phyloP scores from a whole-genome alignment of 2,329 filamentous ascomycete genomes.

The Fusarium sp. region DNA sequence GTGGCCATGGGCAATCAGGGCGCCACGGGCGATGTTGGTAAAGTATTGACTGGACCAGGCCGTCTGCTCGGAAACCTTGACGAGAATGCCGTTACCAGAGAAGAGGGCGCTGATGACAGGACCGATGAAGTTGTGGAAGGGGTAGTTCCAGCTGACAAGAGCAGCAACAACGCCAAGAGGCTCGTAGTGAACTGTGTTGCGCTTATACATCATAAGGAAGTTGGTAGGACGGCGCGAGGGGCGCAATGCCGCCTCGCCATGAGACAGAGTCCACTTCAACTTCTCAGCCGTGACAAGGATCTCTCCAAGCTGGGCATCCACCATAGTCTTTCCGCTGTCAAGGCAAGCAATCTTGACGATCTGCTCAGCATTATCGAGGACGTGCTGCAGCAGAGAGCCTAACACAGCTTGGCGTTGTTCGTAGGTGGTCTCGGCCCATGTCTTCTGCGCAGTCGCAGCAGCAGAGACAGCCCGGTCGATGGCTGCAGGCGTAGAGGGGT shows the following conservation, averaged over 20 bases:
- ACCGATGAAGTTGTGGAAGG: constrained; percentile 94
- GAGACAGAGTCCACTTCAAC: constrained; percentile 90
- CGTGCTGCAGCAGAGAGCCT: constrained; percentile 81
- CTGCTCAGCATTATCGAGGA: constrained; percentile 89
- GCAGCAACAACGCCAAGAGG: constrained; percentile 93
- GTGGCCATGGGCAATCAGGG: constrained; percentile 85
- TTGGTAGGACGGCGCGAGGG: constrained; percentile 85
- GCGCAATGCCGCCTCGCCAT: constrained; percentile 85
- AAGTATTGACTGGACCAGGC: constrained; percentile 94
- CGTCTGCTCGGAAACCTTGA: constrained; percentile 96
- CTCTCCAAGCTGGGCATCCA: constrained; percentile 94
- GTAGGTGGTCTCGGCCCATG: constrained; percentile 85
- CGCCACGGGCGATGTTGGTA: constrained; percentile 79
- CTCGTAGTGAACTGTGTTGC: constrained; percentile 90
- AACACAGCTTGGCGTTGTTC: constrained; percentile 82
- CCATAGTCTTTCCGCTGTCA: constrained; percentile 95
- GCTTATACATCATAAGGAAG: constrained; percentile 95
- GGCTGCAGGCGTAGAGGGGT: constrained; percentile 79
- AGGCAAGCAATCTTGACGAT: constrained; percentile 89
- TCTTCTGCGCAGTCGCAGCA: constrained; percentile 78
- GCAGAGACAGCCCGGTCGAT: constrained; percentile 84
- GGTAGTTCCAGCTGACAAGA: constrained; percentile 96
- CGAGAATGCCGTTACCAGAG: constrained; percentile 88
- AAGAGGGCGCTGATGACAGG: constrained; percentile 93
- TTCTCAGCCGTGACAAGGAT: constrained; percentile 95